Conservation (phyloP, 305 asterid genomes). For the Salvia sclarea region DNA sequence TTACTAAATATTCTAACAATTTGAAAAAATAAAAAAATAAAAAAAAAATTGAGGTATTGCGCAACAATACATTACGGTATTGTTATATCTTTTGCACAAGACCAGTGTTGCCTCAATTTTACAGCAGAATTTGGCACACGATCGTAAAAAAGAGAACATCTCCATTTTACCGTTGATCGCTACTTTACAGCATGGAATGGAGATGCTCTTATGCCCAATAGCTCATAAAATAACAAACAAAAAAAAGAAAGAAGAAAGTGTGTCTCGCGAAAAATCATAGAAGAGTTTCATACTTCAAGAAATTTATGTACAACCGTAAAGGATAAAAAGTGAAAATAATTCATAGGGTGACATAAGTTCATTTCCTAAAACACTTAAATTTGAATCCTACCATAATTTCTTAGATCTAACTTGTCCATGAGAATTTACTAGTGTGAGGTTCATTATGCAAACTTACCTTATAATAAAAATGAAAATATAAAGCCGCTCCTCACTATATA, state of each 20-base stretch:
- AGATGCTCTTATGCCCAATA: neutral
- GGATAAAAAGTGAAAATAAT: neutral
- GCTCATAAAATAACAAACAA: neutral
- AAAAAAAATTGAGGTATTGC: too few relatives aligned
- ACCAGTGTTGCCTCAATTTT: too few relatives aligned
- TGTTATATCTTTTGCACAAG: too few relatives aligned
- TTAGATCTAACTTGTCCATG: neutral
- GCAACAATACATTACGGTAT: too few relatives aligned
- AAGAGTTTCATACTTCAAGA: neutral
- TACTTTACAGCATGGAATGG: too few relatives aligned
- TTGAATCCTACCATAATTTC: neutral
- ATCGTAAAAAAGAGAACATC: too few relatives aligned
- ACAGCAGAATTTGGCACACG: too few relatives aligned
- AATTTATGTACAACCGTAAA: neutral
- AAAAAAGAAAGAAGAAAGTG: neutral
- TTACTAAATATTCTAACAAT: too few relatives aligned
- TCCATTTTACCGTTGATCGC: too few relatives aligned
- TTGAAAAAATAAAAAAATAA: too few relatives aligned
- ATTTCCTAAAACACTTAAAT: neutral
- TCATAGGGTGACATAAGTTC: neutral
- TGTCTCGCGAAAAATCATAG: neutral
- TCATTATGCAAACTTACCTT: neutral
- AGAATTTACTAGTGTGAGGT: neutral
- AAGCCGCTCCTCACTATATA: too few relatives aligned
- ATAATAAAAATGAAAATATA: neutral